These are phyloP conservation scores for Rhododendron henanense DNA, from an alignment of 148 eudicot species.

Conservation along the genomic window DNA sequence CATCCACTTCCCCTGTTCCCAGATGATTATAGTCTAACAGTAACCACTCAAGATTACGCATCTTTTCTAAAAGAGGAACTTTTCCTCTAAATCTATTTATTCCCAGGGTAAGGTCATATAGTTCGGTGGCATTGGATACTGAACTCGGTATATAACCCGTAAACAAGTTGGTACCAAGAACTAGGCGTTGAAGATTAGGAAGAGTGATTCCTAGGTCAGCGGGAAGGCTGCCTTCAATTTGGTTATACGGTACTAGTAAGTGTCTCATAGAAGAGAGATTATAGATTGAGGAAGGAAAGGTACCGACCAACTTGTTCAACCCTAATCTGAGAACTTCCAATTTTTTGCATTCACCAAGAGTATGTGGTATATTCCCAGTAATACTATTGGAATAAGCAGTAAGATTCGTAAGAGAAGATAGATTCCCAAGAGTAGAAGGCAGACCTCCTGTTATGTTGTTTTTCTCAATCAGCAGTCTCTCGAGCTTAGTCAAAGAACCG, in stretches of 20 bases:
- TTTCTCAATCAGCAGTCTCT: no score
- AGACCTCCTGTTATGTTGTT: no score
- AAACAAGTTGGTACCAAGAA: neutral
- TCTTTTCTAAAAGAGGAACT: neutral
- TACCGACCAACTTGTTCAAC: no score
- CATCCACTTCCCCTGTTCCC: neutral
- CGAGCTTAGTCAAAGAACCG: no score
- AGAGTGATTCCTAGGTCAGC: neutral
- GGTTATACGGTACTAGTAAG: neutral
- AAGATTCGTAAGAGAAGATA: no score
- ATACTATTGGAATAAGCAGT: no score
- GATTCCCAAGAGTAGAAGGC: no score
- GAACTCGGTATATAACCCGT: neutral
- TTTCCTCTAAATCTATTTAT: neutral
- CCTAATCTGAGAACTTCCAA: no score
- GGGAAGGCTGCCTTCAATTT: neutral
- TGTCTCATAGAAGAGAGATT: no score
- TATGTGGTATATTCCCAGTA: no score
- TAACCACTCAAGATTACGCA: neutral
- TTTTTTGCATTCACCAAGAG: no score
- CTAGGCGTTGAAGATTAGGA: neutral
- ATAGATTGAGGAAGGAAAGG: no score
- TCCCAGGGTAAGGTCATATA: accelerated
- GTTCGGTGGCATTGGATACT: neutral
- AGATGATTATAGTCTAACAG: neutral